Evolutionary conservation across 495 filamentous ascomycete genomes (phyloP), one percentile per base, ranked within the genome.

Genomic region (Penicillium maclennaniae): DNA sequence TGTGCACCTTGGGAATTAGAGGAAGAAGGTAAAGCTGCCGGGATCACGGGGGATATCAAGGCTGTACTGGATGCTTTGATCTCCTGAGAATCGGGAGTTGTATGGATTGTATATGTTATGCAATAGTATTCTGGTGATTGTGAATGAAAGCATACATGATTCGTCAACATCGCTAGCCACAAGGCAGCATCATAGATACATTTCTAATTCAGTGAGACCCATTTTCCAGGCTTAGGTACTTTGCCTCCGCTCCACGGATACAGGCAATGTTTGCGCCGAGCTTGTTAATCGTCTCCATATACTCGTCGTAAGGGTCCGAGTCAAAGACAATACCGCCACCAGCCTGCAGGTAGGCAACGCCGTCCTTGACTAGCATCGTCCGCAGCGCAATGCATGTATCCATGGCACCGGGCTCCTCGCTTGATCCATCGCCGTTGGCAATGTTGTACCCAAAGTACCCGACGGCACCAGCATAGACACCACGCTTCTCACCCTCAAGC

Each of bases 241-340:
- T 80, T 60, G 83, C 80, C 68, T 98, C 92, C 7, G 93, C 92
- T 26, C 82, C 79, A 54, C 81, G 83, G 65, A 98, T 92, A 68
- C 89, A 92, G 27, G 84, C 79, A 74, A 95, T 87, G 68, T 91
- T 96, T 31, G 88, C 89, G 16, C 87, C 83, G 23, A 96, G 74
- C 78, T 98, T 98, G 73, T 98, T 97, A 73, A 98, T 86, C 40
- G 93, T 98, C 82, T 98, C 93, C 64, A 92, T 77, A 74, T 87
- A 97, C 74, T 97, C 93, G 51, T 98, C 93, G 61, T 92, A 89
- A 38, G 84, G 84, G 66, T 95, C 93, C 14, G 87, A 92, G 69
- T 98, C 93, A 68, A 93, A 96, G 19, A 98, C 93, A 62, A 98
- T 97, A 15, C 93, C 93, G 38, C 93, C 93, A n/a, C 90, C 89